A percentile compares a stretch with the other conserved stretches of the same genome.
phyloP scores from a whole-genome alignment of 352 stramenopile genomes.

The Globisporangium okanoganense region DNA sequence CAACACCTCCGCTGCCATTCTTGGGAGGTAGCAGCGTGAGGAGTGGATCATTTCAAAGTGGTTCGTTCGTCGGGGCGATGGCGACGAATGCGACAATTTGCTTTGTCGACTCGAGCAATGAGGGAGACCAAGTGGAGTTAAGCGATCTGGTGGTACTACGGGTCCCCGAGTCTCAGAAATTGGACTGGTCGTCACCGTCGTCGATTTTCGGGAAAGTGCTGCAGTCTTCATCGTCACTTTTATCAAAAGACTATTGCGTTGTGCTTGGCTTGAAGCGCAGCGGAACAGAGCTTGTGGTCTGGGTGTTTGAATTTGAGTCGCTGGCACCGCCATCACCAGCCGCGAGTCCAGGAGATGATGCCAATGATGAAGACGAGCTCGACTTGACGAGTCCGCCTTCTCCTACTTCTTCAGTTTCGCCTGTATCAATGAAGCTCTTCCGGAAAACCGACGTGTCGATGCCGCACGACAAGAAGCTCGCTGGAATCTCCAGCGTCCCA shows the following conservation, averaged over 20 bases:
- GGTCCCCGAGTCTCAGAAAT: constrained; percentile 49
- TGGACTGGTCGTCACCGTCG: constrained; percentile 41
- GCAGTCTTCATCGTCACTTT: constrained; percentile 14
- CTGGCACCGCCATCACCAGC: not conserved
- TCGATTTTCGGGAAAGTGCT: constrained; percentile 25
- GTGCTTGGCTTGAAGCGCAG: constrained; percentile 41
- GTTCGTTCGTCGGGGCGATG: not conserved
- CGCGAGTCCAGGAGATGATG: not conserved
- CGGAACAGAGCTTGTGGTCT: constrained; percentile 39
- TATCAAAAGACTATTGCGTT: constrained; percentile 60
- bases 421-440: constrained; percentile 25
- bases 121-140: constrained; percentile 20
- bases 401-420: not conserved
- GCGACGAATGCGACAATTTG: constrained; percentile 11
- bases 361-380: constrained; percentile 9
- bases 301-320: constrained; percentile 51
- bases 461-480: constrained; percentile 17
- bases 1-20: not conserved
- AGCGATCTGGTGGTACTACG: constrained; percentile 27
- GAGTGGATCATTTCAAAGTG: constrained; percentile 1
- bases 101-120: constrained; percentile 14
- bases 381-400: not conserved
- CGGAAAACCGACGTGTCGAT: constrained; percentile 37
- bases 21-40: constrained; percentile 4
- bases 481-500: constrained; percentile 39